Evolutionary conservation across 805 yeast species (phyloP), one percentile per base, ranked within the genome.

Genomic region (Saturnispora sanitii): DNA sequence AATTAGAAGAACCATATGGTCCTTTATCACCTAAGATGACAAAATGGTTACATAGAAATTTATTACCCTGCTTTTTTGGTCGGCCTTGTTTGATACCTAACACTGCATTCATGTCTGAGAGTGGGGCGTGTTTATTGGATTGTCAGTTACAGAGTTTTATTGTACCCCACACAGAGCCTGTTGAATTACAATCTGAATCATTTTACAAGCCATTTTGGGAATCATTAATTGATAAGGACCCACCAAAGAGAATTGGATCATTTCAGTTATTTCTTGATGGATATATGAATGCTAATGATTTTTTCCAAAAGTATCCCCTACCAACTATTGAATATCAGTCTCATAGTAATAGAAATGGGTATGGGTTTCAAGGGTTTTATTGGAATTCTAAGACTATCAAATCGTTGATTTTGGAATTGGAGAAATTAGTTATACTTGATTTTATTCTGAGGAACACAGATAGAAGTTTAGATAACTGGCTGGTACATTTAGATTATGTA

Each of bases 1-100:
- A 79, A 52, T 86, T 80, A 56, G 88, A 81, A 55, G 87, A 81
- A 49, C 88, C 87, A 0, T 81, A 81, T 52, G 88, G 87, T 0
- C 84, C 86, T 1, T 52, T 81, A 39, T 75, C 82, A 4, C 87
- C 88, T 1, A 81, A 81, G 54, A 78, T 87, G 86, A 73, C 82
- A 2, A 81, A 81, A 57, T 81, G 88, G 87, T 54, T 79, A 3
- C 87, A 81, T 53, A 56, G 87, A 48, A 81, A 79, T 21, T 67
- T 81, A 45, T 81, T 81, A 42, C 88, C 88, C 2, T 81, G 86
- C 49, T 80, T 79, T 53, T 81, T 81, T 58, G 87, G 88, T 4
- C 56, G 88, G 39, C 70, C 80, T 25, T 80, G 87, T 54, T 58
- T 81, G 37, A 78, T 81, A 21, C 85, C 86, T 1, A 81, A 81